Conservation (phyloP, 2,329 filamentous ascomycete species). For the Ceratocystis alfenasii region DNA sequence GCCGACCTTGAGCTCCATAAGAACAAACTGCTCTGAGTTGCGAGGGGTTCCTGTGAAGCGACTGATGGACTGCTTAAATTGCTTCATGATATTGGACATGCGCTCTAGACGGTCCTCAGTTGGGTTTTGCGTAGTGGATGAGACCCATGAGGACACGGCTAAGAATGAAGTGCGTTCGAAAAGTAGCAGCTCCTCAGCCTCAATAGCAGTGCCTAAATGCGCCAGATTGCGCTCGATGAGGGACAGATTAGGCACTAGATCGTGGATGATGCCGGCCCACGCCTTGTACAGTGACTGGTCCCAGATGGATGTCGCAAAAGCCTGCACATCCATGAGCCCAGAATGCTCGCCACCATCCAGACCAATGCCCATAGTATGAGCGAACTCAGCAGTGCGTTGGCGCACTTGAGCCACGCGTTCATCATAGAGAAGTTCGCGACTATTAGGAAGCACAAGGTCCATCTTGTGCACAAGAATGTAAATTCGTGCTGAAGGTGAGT, state of each 20-base stretch:
- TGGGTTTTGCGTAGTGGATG: slow-evolving; percentile 62
- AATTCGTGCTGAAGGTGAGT: slow-evolving; percentile 66
- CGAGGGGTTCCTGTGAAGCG: slow-evolving; percentile 71
- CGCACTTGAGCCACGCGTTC: slow-evolving; percentile 68
- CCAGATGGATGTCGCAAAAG: slow-evolving; percentile 95
- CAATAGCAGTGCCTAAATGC: slow-evolving; percentile 70
- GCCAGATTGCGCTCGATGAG: slow-evolving; percentile 79
- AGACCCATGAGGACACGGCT: slow-evolving; percentile 85
- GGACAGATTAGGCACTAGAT: slow-evolving; percentile 84
- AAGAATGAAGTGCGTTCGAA: slow-evolving; percentile 95
- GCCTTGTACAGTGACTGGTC: slow-evolving; percentile 96
- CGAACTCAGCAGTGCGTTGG: slow-evolving; percentile 52
- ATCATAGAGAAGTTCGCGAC: slow-evolving; percentile 71
- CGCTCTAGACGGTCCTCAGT: slow-evolving; percentile 86
- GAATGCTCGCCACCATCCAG: slow-evolving; percentile 28
- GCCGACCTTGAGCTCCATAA: slow-evolving; percentile 68
- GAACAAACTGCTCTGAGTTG: slow-evolving; percentile 66
- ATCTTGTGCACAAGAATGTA: slow-evolving; percentile 98
- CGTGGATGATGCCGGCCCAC: slow-evolving; percentile 96
- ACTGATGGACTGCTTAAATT: slow-evolving; percentile 78
- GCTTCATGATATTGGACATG: slow-evolving; percentile 95
- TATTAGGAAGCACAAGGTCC: slow-evolving; percentile 76
- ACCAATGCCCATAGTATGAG: slow-evolving; percentile 19
- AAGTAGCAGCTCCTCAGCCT: slow-evolving; percentile 84
- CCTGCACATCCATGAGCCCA: slow-evolving; percentile 53